Percentiles rank a stretch among this genome's conserved stretches.
Conservation (phyloP, 805 yeast species). For the Barnettozyma salicaria region DNA sequence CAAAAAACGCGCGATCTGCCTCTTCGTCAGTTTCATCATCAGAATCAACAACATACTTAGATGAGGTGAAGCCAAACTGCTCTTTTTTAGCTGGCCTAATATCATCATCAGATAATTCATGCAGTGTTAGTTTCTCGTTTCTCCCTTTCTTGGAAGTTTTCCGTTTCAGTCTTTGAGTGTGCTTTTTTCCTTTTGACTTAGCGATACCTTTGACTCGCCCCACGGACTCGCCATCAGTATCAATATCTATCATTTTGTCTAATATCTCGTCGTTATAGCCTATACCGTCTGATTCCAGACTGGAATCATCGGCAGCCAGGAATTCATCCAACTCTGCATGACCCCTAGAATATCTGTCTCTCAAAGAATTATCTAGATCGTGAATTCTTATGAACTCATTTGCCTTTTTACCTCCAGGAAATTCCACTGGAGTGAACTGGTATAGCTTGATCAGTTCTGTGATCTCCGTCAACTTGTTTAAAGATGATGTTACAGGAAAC, state of each 20-base stretch:
- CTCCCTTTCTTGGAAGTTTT: conserved; percentile 13
- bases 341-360: conserved; percentile 30
- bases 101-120: conserved; percentile 32
- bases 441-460: conserved; percentile 38
- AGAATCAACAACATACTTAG: conserved; percentile 51
- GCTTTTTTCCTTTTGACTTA: conserved; percentile 11
- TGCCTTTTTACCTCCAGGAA: conserved; percentile 32
- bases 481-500: conserved; percentile 30
- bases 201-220: conserved; percentile 21
- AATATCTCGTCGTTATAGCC: conserved; percentile 25
- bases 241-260: conserved; percentile 17
- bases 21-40: conserved; percentile 63
- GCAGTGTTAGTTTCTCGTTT: conserved; percentile 21
- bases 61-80: conserved; percentile 33
- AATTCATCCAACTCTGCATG: conserved; percentile 32
- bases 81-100: not conserved
- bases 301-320: conserved; percentile 16
- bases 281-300: conserved; percentile 37
- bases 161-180: conserved; percentile 5
- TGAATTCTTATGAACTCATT: conserved; percentile 27
- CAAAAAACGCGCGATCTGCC: conserved; percentile 45
- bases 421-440: conserved; percentile 30
- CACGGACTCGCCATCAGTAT: conserved; percentile 7
- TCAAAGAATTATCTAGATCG: conserved; percentile 30
- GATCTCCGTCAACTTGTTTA: conserved; percentile 30